A percentile compares a stretch with the other conserved stretches of the same genome.
phyloP scores from a whole-genome alignment of 2,329 filamentous ascomycete species.

The Apiospora marii region DNA sequence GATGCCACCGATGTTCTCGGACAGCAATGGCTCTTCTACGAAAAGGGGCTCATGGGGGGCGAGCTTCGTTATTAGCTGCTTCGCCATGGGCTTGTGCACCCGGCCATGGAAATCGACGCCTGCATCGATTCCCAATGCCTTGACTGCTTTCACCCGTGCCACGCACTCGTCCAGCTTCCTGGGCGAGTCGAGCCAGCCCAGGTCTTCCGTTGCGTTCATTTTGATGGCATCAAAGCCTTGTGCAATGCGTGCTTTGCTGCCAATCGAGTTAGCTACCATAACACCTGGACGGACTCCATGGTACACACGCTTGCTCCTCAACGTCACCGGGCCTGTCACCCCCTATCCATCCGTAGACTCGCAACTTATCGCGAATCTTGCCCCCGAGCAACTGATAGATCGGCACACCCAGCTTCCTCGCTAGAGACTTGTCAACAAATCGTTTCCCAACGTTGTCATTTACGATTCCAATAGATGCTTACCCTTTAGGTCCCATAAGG shows the following conservation, averaged over 20 bases:
- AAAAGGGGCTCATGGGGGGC: conserved; percentile 77
- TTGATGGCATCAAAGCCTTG: conserved; percentile 75
- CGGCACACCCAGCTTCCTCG: conserved; percentile 64
- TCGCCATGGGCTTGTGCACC: conserved; percentile 82
- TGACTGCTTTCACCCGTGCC: conserved; percentile 73
- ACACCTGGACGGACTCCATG: too few relatives aligned
- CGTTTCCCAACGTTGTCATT: background rate
- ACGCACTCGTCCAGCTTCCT: conserved; percentile 68
- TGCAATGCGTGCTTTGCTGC: conserved; percentile 60
- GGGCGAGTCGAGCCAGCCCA: conserved; percentile 80
- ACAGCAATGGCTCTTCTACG: conserved; percentile 77
- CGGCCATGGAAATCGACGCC: conserved; percentile 82
- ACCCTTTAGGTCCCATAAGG: conserved; percentile 79
- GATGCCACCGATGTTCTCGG: conserved; percentile 72
- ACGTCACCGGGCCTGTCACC: conserved; percentile 76
- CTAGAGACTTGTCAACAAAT: conserved; percentile 35
- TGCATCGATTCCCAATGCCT: conserved; percentile 73
- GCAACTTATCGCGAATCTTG: conserved; percentile 73
- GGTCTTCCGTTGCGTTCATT: conserved; percentile 81
- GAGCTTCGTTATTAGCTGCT: conserved; percentile 72
- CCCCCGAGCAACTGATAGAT: conserved; percentile 79
- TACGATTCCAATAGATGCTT: background rate
- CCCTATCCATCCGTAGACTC: conserved; percentile 82
- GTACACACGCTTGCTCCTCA: conserved; percentile 63
- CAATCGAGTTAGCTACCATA: conserved; percentile 24